These are phyloP conservation scores for Aspergillus aculeatus DNA, from an alignment of 2,329 filamentous ascomycete genomes.

Conservation along the genomic window DNA sequence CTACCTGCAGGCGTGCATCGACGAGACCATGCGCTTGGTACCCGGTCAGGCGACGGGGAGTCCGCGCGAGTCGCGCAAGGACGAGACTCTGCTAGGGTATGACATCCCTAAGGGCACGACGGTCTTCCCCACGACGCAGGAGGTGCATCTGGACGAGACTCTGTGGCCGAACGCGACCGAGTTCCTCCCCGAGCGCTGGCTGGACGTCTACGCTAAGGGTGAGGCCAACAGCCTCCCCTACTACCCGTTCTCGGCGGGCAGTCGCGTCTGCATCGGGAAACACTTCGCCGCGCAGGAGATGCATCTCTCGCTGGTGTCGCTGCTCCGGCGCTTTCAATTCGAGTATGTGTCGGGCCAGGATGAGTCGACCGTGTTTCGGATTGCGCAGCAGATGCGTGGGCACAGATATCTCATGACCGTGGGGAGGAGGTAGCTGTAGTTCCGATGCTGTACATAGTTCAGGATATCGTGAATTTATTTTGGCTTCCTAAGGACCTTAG, in stretches of 20 bases:
- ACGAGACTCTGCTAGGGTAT: background rate
- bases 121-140: background rate
- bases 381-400: background rate
- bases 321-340: background rate
- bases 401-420: background rate
- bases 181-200: slow-evolving; percentile 1
- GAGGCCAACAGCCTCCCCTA: background rate
- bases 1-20: background rate
- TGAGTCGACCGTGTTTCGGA: background rate
- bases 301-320: background rate
- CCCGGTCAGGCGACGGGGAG: background rate
- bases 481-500: background rate
- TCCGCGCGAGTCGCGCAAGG: background rate
- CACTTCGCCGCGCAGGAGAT: slow-evolving; percentile 3
- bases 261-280: slow-evolving; percentile 3
- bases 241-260: slow-evolving; percentile 1
- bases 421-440: background rate
- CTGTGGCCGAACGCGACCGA: background rate
- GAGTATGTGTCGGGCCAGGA: background rate
- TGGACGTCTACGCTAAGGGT: background rate
- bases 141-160: background rate
- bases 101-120: background rate
- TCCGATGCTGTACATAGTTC: no score
- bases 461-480: no score
- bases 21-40: background rate